Evolutionary conservation across 2,329 filamentous ascomycete genomes (phyloP), one percentile per base, ranked within the genome.

Genomic region (Beauveria pseudobassiana): DNA sequence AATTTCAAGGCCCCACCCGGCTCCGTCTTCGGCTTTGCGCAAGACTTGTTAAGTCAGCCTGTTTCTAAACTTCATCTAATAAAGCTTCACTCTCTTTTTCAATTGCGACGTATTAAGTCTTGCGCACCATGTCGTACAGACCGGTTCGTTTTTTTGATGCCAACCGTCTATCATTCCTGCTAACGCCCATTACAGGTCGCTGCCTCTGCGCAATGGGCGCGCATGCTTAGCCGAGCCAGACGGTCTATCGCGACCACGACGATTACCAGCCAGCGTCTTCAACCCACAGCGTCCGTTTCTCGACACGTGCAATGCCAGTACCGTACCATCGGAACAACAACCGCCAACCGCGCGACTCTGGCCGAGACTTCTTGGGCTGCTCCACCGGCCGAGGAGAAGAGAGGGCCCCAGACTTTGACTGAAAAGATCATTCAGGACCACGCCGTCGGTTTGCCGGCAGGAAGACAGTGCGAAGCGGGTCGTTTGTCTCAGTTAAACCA

Each of bases 391-490:
- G 55, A 49, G 43, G 43, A 26, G 18, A 48, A 16, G n/a, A 16
- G 55, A 40, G n/a, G 42, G 2, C 83, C 90, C 0, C 92, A 96
- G 75, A 97, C 90, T 3, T 76, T 96, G 57, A 95, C 90, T 3
- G 93, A 97, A 74, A 96, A 96, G 80, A 96, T 97, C 63, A 87
- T 96, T 0, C 93, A 97, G 73, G 77, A 82, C 18, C 88, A 96
- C 74, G 83, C 91, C 0, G 81, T 92, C n/a, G 90, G 87, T 10
- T 82, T 96, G 1, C 76, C 89, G 1, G 74, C 84, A 12, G 90
- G 63, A 96, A 96, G 77, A 78, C 82, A 62, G 89, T 96, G 69
- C 83, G 82, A 68, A 80, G 83, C 5, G 92, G 93, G 70, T 92
- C 96, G 80, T 97, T 95, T 78, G 86, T 97, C 63, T 89, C 84